A percentile compares a stretch with the other conserved stretches of the same genome.
These are phyloP conservation scores for Fusarium lyarnte DNA, from an alignment of 2,329 filamentous ascomycete genomes.

Conservation along the genomic window DNA sequence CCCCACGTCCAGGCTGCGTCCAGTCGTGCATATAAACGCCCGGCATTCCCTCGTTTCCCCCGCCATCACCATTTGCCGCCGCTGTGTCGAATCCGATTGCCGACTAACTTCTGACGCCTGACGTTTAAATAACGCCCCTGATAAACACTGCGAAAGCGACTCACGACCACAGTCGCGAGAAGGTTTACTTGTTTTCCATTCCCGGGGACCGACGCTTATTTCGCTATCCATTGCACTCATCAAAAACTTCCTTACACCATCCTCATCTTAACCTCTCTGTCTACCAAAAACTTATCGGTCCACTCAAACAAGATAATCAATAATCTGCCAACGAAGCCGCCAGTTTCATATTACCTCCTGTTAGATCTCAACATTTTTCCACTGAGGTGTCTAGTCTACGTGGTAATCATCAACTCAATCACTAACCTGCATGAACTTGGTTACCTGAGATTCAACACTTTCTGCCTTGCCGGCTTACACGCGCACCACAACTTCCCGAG, in stretches of 20 bases:
- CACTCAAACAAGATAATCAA: neutral
- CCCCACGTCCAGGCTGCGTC: constrained; percentile 30
- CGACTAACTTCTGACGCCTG: constrained; percentile 23
- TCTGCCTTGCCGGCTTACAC: constrained; percentile 26
- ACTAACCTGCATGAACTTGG: neutral
- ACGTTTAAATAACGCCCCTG: constrained; percentile 13
- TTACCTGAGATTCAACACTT: constrained; percentile 10
- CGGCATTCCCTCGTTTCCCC: constrained; percentile 51
- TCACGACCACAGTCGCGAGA: constrained; percentile 12
- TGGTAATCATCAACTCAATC: neutral
- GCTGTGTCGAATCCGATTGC: constrained; percentile 36
- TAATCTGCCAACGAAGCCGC: neutral
- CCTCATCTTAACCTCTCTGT: neutral
- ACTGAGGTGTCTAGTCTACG: neutral
- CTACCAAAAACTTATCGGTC: neutral
- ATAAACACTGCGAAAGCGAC: constrained; percentile 5
- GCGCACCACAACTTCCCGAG: constrained; percentile 6
- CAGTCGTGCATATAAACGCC: constrained; percentile 59
- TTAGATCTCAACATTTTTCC: neutral
- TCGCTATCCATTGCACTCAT: neutral
- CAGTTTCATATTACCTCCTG: neutral
- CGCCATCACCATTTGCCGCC: constrained; percentile 38
- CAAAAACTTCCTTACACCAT: constrained; percentile 9
- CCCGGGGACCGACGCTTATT: neutral
- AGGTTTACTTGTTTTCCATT: neutral